Base-by-base conservation (phyloP, 345 rosid genomes). In the Hirschfeldia incana region DNA sequence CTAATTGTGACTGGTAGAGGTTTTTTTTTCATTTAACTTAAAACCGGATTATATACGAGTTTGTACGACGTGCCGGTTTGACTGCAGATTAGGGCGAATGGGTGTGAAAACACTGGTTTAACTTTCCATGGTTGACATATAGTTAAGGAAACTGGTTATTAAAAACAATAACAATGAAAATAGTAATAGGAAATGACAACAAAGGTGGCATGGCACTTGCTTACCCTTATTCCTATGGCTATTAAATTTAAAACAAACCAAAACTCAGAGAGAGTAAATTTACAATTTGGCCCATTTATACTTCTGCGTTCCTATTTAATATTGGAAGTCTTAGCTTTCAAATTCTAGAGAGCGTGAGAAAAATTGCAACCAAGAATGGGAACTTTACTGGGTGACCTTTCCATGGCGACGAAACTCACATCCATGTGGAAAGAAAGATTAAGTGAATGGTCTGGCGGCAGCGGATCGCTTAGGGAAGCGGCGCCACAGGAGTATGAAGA, bases 401-500 rank as follows among this genome's bases (percentile, higher is more conserved):
- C 46, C 39, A 36, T 36, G 39, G 39, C 7, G 39, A 36, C 8
- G 39, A 36, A 36, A 36, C 39, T 36, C 39, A 36, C 39, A 39
- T 39, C 46, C 46, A 39, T 39, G 46, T 39, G 46, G 46, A 39
- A 39, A 39, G 46, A 39, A 3, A 39, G 46, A 42, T 42, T 42
- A 42, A 42, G 49, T 3, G 49, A 42, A 42, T 42, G 89, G 0
- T 85, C 82, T 13, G 79, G 84, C 32, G 77, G 32, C 6, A 70
- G 53, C 39, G 39, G 69, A 73, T 73, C 82, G 28, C 42, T 74
- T 64, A 60, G 69, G 74, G 74, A 65, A 12, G 85, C 86, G 55
- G 80, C 21, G 13, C 72, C 34, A 13, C 80, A 84, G 32, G 60
- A 42, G 49, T 42, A 71, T 16, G 75, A 53, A 8, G 81, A 72